phyloP scores from a whole-genome alignment of 495 filamentous ascomycete genomes.

The Glarea lozoyensis region DNA sequence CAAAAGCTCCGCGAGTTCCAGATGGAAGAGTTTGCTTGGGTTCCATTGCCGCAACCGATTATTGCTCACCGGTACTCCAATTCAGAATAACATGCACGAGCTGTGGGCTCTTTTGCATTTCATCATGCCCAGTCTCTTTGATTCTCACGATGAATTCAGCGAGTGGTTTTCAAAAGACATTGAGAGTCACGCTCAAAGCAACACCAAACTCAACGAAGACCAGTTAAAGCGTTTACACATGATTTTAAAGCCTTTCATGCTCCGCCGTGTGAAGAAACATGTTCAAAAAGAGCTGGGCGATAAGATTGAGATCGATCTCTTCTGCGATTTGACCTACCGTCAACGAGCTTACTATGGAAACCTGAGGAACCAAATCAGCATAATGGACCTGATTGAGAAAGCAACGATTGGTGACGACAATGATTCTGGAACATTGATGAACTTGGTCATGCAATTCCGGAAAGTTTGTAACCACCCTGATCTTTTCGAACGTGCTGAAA shows the following conservation, averaged over 20 bases:
- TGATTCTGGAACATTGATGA: constrained; percentile 95
- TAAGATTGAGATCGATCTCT: constrained; percentile 94
- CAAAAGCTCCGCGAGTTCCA: constrained; percentile 92
- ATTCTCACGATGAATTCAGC: constrained; percentile 98
- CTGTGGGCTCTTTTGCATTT: constrained; percentile 97
- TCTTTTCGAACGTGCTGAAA: constrained; percentile 91
- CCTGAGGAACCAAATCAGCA: constrained; percentile 90
- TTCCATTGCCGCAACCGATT: constrained; percentile 96
- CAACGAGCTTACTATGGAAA: constrained; percentile 92
- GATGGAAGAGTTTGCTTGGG: constrained; percentile 91
- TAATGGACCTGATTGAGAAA: constrained; percentile 98
- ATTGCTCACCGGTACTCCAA: constrained; percentile 90
- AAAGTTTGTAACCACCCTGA: constrained; percentile 99
- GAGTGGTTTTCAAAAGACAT: constrained; percentile 99
- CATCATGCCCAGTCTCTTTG: constrained; percentile 97
- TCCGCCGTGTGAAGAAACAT: constrained; percentile 97
- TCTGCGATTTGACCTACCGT: constrained; percentile 94
- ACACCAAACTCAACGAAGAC: constrained; percentile 96
- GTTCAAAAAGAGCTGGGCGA: constrained; percentile 97
- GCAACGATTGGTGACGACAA: constrained; percentile 88
- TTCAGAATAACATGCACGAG: constrained; percentile 99
- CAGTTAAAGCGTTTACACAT: constrained; percentile 94
- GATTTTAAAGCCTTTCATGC: constrained; percentile 99
- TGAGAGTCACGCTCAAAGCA: constrained; percentile 95
- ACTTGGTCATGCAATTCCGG: constrained; percentile 98